Conservation (phyloP, 2,329 filamentous ascomycete species). For the Massarina eburnea region DNA sequence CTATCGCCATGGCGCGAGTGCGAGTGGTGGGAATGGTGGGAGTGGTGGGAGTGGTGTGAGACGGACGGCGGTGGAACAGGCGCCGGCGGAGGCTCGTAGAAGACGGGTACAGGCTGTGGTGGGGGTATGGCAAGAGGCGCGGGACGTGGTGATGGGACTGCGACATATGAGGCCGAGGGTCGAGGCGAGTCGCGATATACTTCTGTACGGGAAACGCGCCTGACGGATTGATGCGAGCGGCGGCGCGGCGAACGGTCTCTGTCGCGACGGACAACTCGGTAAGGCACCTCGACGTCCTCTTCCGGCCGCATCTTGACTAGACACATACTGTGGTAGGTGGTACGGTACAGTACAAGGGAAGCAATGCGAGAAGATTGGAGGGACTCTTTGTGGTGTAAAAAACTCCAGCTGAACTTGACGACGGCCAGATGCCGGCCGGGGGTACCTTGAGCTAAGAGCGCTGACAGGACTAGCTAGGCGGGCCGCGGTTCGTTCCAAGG, state of each 20-base stretch:
- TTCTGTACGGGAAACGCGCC: conserved; percentile 34
- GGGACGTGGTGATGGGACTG: conserved; percentile 34
- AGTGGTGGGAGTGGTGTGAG: conserved; percentile 20
- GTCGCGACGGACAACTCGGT: conserved; percentile 27
- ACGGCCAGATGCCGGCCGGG: too few relatives aligned
- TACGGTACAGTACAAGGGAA: not conserved
- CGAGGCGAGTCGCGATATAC: conserved; percentile 35
- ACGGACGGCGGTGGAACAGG: conserved; percentile 29
- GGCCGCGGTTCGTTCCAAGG: conserved; percentile 25
- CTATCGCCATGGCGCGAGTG: conserved; percentile 13
- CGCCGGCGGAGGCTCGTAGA: conserved; percentile 39
- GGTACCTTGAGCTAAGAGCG: conserved; percentile 18
- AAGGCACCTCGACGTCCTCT: conserved; percentile 47
- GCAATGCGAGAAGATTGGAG: too few relatives aligned
- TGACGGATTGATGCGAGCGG: conserved; percentile 28
- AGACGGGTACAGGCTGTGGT: conserved; percentile 45
- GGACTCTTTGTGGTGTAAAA: not conserved
- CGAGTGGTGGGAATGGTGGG: conserved; percentile 19
- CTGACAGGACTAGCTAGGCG: conserved; percentile 3
- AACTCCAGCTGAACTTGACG: not conserved
- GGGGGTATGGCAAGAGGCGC: conserved; percentile 35
- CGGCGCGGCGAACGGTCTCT: conserved; percentile 35
- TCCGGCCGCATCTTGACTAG: conserved; percentile 50
- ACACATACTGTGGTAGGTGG: conserved; percentile 42
- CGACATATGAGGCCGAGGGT: conserved; percentile 32